phyloP scores from a whole-genome alignment of 495 filamentous ascomycete species.

The Chaetomium fimeti region DNA sequence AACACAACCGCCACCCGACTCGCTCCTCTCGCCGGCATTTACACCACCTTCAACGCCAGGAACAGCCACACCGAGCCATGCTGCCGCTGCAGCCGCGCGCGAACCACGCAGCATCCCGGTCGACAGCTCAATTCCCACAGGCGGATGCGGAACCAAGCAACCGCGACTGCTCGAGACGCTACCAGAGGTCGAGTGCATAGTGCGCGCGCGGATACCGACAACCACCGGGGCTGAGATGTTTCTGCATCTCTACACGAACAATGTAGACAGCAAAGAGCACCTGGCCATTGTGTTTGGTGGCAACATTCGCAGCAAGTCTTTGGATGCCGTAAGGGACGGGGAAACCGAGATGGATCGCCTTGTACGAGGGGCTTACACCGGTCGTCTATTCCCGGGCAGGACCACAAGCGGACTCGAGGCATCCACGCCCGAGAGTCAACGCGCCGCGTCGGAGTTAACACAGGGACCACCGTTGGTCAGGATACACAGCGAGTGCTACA shows the following conservation, averaged over 20 bases:
- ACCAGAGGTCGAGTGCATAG: constrained; percentile 75
- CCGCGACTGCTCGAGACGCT: constrained; percentile 67
- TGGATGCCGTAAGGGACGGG: constrained; percentile 77
- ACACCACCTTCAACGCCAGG: constrained; percentile 78
- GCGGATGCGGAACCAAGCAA: constrained; percentile 53
- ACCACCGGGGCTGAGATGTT: constrained; percentile 94
- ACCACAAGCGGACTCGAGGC: constrained; percentile 58
- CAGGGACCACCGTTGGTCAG: constrained; percentile 68
- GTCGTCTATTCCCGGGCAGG: constrained; percentile 81
- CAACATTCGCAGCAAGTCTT: constrained; percentile 71
- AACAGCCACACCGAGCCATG: constrained; percentile 50
- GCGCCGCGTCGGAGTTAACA: not conserved
- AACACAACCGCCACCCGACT: constrained; percentile 39
- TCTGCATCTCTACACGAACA: constrained; percentile 90
- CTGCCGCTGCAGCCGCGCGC: constrained; percentile 20
- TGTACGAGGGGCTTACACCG: constrained; percentile 89
- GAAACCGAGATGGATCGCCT: constrained; percentile 96
- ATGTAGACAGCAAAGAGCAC: constrained; percentile 91
- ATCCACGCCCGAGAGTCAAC: not conserved
- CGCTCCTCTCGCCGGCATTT: constrained; percentile 71
- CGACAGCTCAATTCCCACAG: constrained; percentile 51
- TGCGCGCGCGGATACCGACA: constrained; percentile 81
- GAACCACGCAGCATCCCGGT: constrained; percentile 54
- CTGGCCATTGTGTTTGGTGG: constrained; percentile 95
- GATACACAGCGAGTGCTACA: constrained; percentile 98